Evolutionary conservation across 2,329 filamentous ascomycete species (phyloP).

Genomic region (Xylaria sp.): DNA sequence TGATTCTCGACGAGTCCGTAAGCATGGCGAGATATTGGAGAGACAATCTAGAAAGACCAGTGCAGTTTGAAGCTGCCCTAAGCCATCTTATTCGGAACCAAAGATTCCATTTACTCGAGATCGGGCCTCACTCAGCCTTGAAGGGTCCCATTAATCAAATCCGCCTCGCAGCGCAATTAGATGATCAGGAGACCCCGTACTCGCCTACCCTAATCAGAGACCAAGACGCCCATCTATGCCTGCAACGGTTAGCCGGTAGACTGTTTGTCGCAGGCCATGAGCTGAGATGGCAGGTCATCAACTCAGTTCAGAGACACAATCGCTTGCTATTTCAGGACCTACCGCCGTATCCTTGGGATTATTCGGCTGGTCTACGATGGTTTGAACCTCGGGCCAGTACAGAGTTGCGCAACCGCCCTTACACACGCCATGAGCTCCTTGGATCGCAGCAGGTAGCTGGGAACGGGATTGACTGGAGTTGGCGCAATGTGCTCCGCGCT

Average conservation of each 20-base stretch:
- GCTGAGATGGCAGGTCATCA: background rate
- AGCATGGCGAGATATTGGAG: constrained; percentile 19
- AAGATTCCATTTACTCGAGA: constrained; percentile 10
- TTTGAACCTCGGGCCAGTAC: constrained; percentile 10
- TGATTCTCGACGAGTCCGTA: background rate
- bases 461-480: constrained; percentile 35
- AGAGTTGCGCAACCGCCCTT: constrained; percentile 10
- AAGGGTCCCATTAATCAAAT: constrained; percentile 47
- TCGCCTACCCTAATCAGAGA: background rate
- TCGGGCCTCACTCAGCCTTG: constrained; percentile 51
- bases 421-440: constrained; percentile 7
- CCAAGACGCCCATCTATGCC: background rate
- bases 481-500: constrained; percentile 38
- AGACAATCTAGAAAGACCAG: constrained; percentile 15
- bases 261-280: background rate
- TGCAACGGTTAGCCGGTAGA: background rate
- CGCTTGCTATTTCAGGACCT: background rate
- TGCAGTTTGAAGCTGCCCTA: constrained; percentile 9
- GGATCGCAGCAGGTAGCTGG: constrained; percentile 13
- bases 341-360: constrained; percentile 16
- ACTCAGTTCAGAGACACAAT: background rate
- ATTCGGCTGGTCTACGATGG: constrained; percentile 1
- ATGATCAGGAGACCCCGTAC: background rate
- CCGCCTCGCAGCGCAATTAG: background rate
- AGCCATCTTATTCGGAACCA: background rate